Base-by-base conservation (phyloP, 495 filamentous ascomycete genomes). In the Collariella sp. region DNA sequence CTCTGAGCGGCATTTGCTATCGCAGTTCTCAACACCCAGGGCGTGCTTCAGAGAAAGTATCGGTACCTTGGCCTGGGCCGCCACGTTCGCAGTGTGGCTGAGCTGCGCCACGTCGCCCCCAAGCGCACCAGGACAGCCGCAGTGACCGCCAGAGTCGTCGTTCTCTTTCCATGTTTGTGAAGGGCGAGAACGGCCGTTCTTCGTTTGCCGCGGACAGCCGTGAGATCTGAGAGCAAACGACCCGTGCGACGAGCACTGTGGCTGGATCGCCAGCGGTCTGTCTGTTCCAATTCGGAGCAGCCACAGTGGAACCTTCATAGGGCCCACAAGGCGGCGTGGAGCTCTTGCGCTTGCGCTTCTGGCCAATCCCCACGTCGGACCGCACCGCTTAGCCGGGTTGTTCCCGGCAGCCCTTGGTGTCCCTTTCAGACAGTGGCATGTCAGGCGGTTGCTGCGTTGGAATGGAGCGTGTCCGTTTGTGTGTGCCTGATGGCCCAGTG, bases 31-130 rank as follows among this genome's bases (percentile, higher is more conserved):
- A 18, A 18, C 2, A 24, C 24, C 10, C 12, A 20, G n/a, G 19
- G 20, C 1, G 35, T 39, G 36, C 4, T 33, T 51, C 49, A 24
- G 49, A 16, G 41, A 51, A 50, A 50, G 35, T 51, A 42, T 1
- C 5, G 23, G 26, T 51, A 33, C 38, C 2, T 31, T 41, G 33
- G 24, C 22, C 23, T 20, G 9, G 24, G 23, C 39, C n/a, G 12
- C 45, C 29, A 11, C 24, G 20, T n/a, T 9, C n/a, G 23, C 24
- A 38, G 11, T 39, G 48, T 52, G 54, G 54, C 54, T 52, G 47
- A 52, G 47, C 40, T 31, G 39, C 13, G 35, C 22, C 19, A 9
- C 52, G 22, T 56, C 40, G 54, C 47, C 50, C 18, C 54, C 11
- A 38, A 3, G 35, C 35, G 31, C 10, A n/a, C 35, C 35, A 13